Evolutionary conservation across 2,329 filamentous ascomycete species (phyloP).

Genomic region (Fusarium proliferatum): DNA sequence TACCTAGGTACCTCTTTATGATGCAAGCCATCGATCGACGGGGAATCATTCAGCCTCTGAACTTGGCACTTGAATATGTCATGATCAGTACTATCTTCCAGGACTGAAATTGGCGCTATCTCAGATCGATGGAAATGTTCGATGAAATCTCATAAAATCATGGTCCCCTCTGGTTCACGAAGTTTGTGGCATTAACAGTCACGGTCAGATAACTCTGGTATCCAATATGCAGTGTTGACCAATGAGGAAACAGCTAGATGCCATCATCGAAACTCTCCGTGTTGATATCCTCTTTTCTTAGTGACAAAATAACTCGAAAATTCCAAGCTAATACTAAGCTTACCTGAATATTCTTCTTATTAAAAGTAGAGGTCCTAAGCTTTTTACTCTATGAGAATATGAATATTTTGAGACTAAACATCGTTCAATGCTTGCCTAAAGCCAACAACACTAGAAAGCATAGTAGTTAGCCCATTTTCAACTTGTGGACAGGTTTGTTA

Average conservation of each 20-base stretch:
- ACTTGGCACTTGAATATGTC: neutral
- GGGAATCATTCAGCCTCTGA: neutral
- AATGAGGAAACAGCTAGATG: slow-evolving; percentile 8
- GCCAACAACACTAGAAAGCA: neutral
- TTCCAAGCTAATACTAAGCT: neutral
- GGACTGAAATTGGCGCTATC: neutral
- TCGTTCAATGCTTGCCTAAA: neutral
- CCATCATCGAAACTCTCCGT: slow-evolving; percentile 6
- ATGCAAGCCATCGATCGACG: neutral
- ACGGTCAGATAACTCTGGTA: neutral
- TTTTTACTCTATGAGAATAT: neutral
- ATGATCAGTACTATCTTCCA: neutral
- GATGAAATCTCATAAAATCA: neutral
- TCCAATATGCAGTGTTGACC: neutral
- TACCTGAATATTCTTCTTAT: neutral
- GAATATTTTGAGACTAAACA: neutral
- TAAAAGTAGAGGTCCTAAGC: neutral
- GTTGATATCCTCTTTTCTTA: neutral
- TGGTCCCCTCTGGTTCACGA: neutral
- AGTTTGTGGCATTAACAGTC: neutral
- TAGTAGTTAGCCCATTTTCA: neutral
- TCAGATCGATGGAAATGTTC: neutral
- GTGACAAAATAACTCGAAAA: neutral
- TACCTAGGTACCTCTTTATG: neutral
- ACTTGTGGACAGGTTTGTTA: neutral